These are phyloP conservation scores for Neofusicoccum sp. DNA, from an alignment of 2,329 filamentous ascomycete genomes.

Conservation along the genomic window DNA sequence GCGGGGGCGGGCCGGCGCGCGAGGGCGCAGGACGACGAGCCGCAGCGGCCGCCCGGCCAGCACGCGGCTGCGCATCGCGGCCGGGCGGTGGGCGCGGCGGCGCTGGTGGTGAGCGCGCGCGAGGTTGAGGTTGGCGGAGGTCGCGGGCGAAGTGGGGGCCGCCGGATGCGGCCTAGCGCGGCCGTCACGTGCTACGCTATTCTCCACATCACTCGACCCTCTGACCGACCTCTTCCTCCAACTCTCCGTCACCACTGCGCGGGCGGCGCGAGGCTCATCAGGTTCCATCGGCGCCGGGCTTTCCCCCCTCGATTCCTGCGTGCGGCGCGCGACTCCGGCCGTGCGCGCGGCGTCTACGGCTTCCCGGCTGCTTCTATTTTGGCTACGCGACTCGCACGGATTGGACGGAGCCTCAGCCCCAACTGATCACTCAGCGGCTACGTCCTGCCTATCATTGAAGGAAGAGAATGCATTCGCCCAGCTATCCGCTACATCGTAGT, in stretches of 20 bases:
- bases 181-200: constrained; percentile 17
- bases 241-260: constrained; percentile 19
- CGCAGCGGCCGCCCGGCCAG: constrained; percentile 23
- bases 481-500: constrained; percentile 24
- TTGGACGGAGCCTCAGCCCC: constrained; percentile 38
- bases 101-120: constrained; percentile 28
- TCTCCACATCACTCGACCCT: constrained; percentile 30
- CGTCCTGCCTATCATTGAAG: constrained; percentile 29
- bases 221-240: constrained; percentile 23
- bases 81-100: constrained; percentile 23
- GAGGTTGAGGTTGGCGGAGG: constrained; percentile 8
- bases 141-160: constrained; percentile 23
- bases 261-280: constrained; percentile 10
- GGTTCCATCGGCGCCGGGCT: constrained; percentile 15
- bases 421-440: constrained; percentile 40
- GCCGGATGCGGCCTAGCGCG: constrained; percentile 18
- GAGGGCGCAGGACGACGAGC: constrained; percentile 10
- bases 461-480: constrained; percentile 32
- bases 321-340: constrained; percentile 26
- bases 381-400: constrained; percentile 41
- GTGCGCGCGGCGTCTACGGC: constrained; percentile 20
- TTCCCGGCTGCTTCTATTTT: constrained; percentile 21
- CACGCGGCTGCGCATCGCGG: constrained; percentile 21
- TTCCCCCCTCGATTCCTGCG: constrained; percentile 14
- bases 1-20: background rate